Percentiles rank a stretch among this genome's conserved stretches.
Conservation (phyloP, 1,284 basidiomycete genomes). For the Earliella scabrosa region DNA sequence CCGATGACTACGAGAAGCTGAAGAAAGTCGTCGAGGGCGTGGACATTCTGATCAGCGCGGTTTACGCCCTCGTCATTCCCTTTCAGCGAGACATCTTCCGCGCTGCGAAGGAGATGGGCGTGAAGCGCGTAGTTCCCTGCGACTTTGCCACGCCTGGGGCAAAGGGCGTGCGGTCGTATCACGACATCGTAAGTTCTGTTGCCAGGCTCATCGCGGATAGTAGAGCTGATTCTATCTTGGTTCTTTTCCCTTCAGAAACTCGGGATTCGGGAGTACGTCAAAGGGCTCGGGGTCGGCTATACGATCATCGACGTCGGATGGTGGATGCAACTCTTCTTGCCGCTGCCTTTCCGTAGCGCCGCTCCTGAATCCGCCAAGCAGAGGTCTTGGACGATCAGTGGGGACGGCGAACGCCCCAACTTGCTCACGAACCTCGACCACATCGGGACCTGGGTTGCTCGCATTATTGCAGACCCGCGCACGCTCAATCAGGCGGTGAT, state of each 20-base stretch:
- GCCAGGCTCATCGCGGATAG: too few species aligned
- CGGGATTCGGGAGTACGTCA: conserved; percentile 13
- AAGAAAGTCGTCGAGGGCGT: conserved; percentile 15
- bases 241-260: conserved; percentile 17
- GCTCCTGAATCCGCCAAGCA: background rate
- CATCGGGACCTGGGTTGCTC: conserved; percentile 21
- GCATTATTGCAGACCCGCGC: background rate
- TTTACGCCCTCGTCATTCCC: background rate
- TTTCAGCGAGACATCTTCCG: conserved; percentile 18
- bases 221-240: too few species aligned
- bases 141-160: conserved; percentile 21
- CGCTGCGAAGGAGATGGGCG: conserved; percentile 26
- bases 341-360: conserved; percentile 7
- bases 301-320: conserved; percentile 27
- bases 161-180: conserved; percentile 5
- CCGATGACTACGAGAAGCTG: conserved; percentile 15
- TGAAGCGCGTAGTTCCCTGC: conserved; percentile 22
- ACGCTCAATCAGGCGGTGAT: conserved; percentile 26
- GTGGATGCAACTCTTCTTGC: conserved; percentile 7
- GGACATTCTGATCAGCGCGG: conserved; percentile 22
- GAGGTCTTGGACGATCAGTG: background rate
- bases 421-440: conserved; percentile 15
- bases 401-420: conserved; percentile 11
- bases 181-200: conserved; percentile 5
- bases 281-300: conserved; percentile 15